Evolutionary conservation across 2,329 filamentous ascomycete species (phyloP).

Genomic region (Nemania abortiva): DNA sequence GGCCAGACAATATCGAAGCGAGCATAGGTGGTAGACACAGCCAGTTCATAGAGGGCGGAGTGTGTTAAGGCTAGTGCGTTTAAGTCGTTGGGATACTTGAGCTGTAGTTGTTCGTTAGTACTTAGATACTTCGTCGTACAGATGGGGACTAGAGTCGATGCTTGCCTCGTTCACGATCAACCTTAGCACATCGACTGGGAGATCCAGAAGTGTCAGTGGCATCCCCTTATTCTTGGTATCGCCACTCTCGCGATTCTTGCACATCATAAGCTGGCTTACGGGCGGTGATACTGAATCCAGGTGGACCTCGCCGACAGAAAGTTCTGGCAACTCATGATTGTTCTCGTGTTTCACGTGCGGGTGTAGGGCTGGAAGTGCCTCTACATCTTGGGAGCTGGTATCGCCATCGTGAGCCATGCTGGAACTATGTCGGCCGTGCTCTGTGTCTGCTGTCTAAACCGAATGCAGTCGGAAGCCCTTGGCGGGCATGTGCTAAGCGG

Average conservation of each 20-base stretch:
- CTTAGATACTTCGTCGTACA: not conserved
- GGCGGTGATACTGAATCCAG: slow-evolving; percentile 40
- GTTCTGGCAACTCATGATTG: slow-evolving; percentile 36
- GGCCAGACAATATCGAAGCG: slow-evolving; percentile 92
- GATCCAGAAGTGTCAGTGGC: slow-evolving; percentile 75
- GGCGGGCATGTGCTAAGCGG: not conserved
- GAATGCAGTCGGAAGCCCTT: not conserved
- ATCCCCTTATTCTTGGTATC: slow-evolving; percentile 68
- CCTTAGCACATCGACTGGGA: slow-evolving; percentile 82
- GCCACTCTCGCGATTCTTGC: slow-evolving; percentile 76
- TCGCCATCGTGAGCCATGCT: slow-evolving; percentile 45
- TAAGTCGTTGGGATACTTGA: slow-evolving; percentile 85
- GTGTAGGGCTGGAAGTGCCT: slow-evolving; percentile 37
- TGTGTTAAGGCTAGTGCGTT: slow-evolving; percentile 82
- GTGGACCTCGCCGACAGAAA: slow-evolving; percentile 39
- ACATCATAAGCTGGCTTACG: slow-evolving; percentile 61
- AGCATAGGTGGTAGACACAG: slow-evolving; percentile 84
- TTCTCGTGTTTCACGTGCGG: slow-evolving; percentile 39
- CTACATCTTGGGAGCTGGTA: slow-evolving; percentile 36
- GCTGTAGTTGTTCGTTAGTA: slow-evolving; percentile 59
- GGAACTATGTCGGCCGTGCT: slow-evolving; percentile 7
- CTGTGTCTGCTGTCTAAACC: not conserved
- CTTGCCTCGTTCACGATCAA: slow-evolving; percentile 82
- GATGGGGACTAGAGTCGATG: not conserved
- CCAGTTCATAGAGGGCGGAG: slow-evolving; percentile 79